Base-by-base conservation (phyloP, 2,329 filamentous ascomycete genomes). In the Metarhizium humberi region DNA sequence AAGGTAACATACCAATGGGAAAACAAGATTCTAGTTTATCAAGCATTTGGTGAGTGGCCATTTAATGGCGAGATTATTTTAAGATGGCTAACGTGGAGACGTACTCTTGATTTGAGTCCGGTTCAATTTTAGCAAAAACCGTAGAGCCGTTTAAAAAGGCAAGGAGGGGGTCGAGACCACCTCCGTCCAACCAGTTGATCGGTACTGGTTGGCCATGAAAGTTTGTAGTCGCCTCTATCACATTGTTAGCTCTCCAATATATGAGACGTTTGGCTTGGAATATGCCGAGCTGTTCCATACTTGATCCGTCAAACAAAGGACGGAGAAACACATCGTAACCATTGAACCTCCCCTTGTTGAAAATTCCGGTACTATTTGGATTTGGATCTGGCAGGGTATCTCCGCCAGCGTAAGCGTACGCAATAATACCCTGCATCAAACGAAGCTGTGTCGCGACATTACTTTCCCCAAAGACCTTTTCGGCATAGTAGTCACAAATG, bases 401-500 rank as follows among this genome's bases (percentile, higher is more conserved):
- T 1, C 60, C 59, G 13, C 67, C 67, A 25, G 60, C 66, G 45
- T 66, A 69, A 2, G 67, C 67, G 18, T 64, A 59, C 2, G 66
- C 58, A 32, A 69, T 58, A 50, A 69, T 67, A 43, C 59, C 58
- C 50, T 67, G 58, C 56, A 69, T 64, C 46, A 69, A 58, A 36
- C 55, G 60, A 32, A 61, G 53, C 48, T 68, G 67, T 13, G 63
- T 66, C 1, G 58, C 59, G 7, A 50, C 60, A 46, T 60, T 64
- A 50, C 59, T 66, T 11, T 54, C 56, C 4, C 65, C 65, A 52
- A 60, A 69, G 5, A 50, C 53, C 11, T 55, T 45, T 5, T 59
- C 51, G 3, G 67, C 64, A 51, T 69, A 69, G 51, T 65, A 69
- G 54, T 69, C 67, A 54, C 67, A 69, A 29, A 68, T 64, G 38